Conservation (phyloP, 2,329 filamentous ascomycete species). For the Eutypa lata region DNA sequence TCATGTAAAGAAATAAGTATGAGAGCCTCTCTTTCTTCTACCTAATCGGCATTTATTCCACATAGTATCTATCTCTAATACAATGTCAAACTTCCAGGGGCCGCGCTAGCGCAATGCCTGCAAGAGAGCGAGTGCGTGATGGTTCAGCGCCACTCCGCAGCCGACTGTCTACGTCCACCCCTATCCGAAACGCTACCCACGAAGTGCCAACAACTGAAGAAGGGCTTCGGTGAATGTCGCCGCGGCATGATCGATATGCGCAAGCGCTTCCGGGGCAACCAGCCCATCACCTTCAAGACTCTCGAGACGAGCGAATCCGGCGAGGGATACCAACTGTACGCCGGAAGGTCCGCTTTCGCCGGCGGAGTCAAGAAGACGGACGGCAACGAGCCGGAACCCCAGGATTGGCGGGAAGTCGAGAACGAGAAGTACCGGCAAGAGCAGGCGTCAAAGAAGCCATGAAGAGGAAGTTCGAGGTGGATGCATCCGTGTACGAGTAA, state of each 20-base stretch:
- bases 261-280: slow-evolving; percentile 93
- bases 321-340: slow-evolving; percentile 71
- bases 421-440: slow-evolving; percentile 56
- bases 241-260: slow-evolving; percentile 98
- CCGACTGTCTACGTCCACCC: slow-evolving; percentile 83
- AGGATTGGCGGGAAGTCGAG: slow-evolving; percentile 63
- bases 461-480: neutral
- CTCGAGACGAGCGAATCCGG: slow-evolving; percentile 59
- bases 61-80: neutral
- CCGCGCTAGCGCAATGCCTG: slow-evolving; percentile 89
- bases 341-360: slow-evolving; percentile 68
- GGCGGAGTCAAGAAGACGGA: slow-evolving; percentile 62
- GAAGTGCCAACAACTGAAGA: slow-evolving; percentile 88
- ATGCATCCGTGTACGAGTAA: neutral
- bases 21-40: slow-evolving; percentile 30
- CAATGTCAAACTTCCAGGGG: slow-evolving; percentile 54
- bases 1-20: slow-evolving; percentile 96
- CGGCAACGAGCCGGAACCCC: slow-evolving; percentile 61
- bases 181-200: slow-evolving; percentile 78
- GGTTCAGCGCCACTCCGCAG: slow-evolving; percentile 79
- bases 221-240: slow-evolving; percentile 92
- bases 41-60: neutral
- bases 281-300: slow-evolving; percentile 68
- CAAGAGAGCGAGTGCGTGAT: slow-evolving; percentile 97
- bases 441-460: slow-evolving; percentile 17